Percentiles rank a stretch among this genome's conserved stretches.
Evolutionary conservation across 2,329 filamentous ascomycete genomes (phyloP).

Genomic region (Curvularia eragrostidis): DNA sequence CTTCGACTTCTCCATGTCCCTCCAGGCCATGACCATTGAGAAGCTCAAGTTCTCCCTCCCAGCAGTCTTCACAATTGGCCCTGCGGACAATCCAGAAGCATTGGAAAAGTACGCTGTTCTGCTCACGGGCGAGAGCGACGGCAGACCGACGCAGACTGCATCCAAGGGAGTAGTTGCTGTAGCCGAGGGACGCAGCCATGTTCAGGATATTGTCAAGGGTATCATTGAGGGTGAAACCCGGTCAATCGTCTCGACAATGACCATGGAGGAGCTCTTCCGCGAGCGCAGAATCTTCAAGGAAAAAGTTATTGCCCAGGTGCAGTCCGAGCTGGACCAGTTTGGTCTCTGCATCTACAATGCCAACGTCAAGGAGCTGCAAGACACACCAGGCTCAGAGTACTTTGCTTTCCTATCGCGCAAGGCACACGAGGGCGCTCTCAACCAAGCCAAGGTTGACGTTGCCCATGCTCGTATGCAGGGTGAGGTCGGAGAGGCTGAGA

Average conservation of each 20-base stretch:
- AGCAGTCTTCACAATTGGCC: constrained; percentile 85
- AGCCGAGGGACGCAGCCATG: constrained; percentile 65
- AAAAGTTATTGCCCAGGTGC: constrained; percentile 69
- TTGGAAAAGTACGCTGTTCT: constrained; percentile 84
- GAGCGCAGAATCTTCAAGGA: constrained; percentile 79
- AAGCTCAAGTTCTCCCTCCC: constrained; percentile 84
- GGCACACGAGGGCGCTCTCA: constrained; percentile 83
- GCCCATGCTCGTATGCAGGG: constrained; percentile 67
- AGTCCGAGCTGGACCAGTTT: constrained; percentile 80
- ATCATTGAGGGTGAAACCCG: constrained; percentile 90
- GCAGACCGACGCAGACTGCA: constrained; percentile 45
- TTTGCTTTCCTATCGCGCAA: constrained; percentile 83
- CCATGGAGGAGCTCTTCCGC: constrained; percentile 90
- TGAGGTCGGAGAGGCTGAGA: constrained; percentile 78
- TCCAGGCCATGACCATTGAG: constrained; percentile 89
- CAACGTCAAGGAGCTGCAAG: constrained; percentile 86
- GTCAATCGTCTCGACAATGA: constrained; percentile 83
- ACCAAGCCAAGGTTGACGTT: constrained; percentile 73
- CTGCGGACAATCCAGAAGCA: constrained; percentile 72
- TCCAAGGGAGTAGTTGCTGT: constrained; percentile 50
- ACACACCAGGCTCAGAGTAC: constrained; percentile 81
- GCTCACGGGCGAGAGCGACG: constrained; percentile 68
- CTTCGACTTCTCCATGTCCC: constrained; percentile 80
- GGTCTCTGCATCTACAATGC: constrained; percentile 71
- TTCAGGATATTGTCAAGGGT: constrained; percentile 85